Percentiles rank a stretch among this genome's conserved stretches.
Conservation (phyloP, 257 asterid genomes). For the Solanum corneliomulleri region DNA sequence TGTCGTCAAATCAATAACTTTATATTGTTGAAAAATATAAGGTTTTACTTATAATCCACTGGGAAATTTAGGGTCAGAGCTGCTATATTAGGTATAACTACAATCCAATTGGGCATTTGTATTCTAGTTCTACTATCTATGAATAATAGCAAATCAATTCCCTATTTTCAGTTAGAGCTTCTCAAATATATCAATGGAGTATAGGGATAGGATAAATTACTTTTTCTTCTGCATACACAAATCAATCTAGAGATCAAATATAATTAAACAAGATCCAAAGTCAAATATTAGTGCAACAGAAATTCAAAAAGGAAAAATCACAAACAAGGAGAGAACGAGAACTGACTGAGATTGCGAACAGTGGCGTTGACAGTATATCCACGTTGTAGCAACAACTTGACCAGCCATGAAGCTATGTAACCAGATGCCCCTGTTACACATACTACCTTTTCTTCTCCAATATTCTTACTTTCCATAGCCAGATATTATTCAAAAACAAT, state of each 20-base stretch:
- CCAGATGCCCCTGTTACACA: slow-evolving; percentile 72
- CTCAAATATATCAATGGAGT: not conserved
- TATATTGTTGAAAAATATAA: too few relatives aligned
- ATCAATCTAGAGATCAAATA: not conserved
- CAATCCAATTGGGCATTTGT: too few relatives aligned
- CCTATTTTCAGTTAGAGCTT: not conserved
- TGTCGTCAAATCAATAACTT: not conserved
- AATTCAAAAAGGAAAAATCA: not conserved
- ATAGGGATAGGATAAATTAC: too few relatives aligned
- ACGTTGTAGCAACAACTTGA: slow-evolving; percentile 36
- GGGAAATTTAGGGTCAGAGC: too few relatives aligned
- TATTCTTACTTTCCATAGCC: not conserved
- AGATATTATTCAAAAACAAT: not conserved
- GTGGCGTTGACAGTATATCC: slow-evolving; percentile 58
- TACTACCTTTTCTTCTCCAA: slow-evolving; percentile 23
- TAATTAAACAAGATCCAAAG: too few relatives aligned
- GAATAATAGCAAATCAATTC: not conserved
- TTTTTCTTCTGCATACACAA: too few relatives aligned
- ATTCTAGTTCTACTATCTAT: too few relatives aligned
- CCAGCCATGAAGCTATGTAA: slow-evolving; percentile 57
- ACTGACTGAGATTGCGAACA: slow-evolving; percentile 34
- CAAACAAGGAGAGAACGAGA: not conserved
- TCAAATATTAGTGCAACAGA: not conserved
- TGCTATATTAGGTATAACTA: too few relatives aligned
- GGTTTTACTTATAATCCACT: too few relatives aligned